Percentiles rank a stretch among this genome's conserved stretches.
phyloP scores from a whole-genome alignment of 345 rosid species.

The Anastatica hierochuntica region DNA sequence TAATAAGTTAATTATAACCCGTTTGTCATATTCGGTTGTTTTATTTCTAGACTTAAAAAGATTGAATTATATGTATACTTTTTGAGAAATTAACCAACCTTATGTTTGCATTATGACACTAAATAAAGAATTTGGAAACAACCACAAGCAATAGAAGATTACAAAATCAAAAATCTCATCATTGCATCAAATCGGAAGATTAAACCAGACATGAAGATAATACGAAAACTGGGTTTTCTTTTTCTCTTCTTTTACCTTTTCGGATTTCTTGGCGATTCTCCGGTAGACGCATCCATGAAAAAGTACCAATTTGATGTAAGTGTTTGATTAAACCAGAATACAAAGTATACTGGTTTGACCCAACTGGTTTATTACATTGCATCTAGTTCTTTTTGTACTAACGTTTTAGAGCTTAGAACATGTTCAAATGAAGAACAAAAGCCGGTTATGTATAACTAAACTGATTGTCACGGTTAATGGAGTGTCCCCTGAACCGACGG shows the following conservation, averaged over 20 bases:
- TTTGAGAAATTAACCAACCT: conserved; percentile 15
- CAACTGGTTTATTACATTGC: background rate
- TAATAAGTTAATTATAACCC: background rate
- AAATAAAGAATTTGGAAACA: conserved; percentile 18
- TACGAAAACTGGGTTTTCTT: background rate
- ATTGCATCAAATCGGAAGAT: conserved; percentile 11
- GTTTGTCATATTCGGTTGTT: conserved; percentile 2
- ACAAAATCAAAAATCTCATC: background rate
- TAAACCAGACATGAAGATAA: conserved; percentile 22
- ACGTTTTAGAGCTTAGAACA: conserved; percentile 12
- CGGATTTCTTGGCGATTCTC: conserved; percentile 19
- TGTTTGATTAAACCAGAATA: background rate
- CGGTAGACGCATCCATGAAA: conserved; percentile 30
- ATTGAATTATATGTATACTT: too few relatives aligned
- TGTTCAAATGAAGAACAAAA: conserved; percentile 43
- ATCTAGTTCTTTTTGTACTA: too few relatives aligned
- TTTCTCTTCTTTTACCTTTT: conserved; percentile 21
- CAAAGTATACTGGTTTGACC: background rate
- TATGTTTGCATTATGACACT: conserved; percentile 4
- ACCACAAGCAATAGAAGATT: conserved; percentile 1
- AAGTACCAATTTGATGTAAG: conserved; percentile 40
- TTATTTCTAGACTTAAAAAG: too few relatives aligned
- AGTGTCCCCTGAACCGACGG: conserved; percentile 48
- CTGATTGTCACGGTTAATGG: conserved; percentile 50
- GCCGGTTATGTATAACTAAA: conserved; percentile 50